phyloP scores from a whole-genome alignment of 306 rosid species.

The Prinsepia uniflora region DNA sequence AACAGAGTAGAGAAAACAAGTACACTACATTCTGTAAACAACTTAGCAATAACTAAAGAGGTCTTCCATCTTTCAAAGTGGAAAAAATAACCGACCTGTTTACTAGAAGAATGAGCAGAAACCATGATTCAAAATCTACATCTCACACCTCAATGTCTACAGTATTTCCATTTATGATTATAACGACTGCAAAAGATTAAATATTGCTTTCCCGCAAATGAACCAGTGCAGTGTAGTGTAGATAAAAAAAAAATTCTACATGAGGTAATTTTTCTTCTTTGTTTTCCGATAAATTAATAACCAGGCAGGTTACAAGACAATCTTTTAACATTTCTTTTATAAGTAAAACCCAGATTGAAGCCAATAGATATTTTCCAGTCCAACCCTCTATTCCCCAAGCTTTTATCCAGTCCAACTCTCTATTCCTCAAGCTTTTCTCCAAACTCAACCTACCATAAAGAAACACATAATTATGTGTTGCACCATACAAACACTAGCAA shows the following conservation, averaged over 20 bases:
- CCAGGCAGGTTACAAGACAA: not conserved
- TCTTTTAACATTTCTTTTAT: not conserved
- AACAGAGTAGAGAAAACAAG: not conserved
- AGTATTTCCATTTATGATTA: not conserved
- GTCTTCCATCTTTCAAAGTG: not conserved
- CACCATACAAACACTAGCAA: too few species aligned
- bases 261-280: too few species aligned
- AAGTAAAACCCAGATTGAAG: not conserved
- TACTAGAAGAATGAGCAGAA: not conserved
- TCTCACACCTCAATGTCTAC: not conserved
- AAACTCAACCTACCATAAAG: not conserved
- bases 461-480: too few species aligned
- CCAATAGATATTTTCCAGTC: not conserved
- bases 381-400: not conserved
- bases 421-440: not conserved
- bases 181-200: not conserved
- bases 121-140: not conserved
- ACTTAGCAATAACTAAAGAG: not conserved
- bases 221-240: too few species aligned
- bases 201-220: not conserved
- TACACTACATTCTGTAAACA: not conserved
- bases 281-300: not conserved
- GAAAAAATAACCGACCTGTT: not conserved
- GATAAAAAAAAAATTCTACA: too few species aligned
- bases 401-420: not conserved